Conservation (phyloP, 1,139 yeast genomes). For the Debaryomyces nepalensis region DNA sequence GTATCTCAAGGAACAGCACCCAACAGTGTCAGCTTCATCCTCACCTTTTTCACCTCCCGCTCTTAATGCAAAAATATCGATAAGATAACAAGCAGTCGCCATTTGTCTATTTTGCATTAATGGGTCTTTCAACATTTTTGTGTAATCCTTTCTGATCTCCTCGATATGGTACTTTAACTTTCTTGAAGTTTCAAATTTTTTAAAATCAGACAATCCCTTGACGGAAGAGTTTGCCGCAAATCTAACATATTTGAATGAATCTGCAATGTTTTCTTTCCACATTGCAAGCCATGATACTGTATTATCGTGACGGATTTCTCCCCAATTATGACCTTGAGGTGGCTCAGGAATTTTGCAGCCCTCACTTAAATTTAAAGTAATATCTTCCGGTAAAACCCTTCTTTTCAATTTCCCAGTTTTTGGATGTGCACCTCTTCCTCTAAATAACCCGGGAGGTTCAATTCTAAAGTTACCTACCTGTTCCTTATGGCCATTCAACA, state of each 20-base stretch:
- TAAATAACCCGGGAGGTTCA: conserved; percentile 94
- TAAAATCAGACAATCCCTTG: conserved; percentile 89
- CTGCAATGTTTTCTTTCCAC: conserved; percentile 94
- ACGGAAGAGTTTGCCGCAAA: conserved; percentile 90
- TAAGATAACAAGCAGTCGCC: conserved; percentile 91
- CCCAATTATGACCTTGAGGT: conserved; percentile 91
- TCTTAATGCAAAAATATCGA: conserved; percentile 94
- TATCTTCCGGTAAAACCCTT: conserved; percentile 87
- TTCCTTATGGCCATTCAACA: conserved; percentile 85
- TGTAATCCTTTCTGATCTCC: conserved; percentile 76
- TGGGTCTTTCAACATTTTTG: conserved; percentile 67
- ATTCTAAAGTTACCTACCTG: conserved; percentile 92
- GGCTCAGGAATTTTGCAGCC: conserved; percentile 77
- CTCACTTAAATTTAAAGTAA: conserved; percentile 79
- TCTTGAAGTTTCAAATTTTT: conserved; percentile 92
- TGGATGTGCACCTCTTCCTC: conserved; percentile 98
- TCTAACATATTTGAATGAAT: conserved; percentile 82
- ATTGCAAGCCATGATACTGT: conserved; percentile 95
- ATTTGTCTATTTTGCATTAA: conserved; percentile 88
- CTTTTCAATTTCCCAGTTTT: conserved; percentile 87
- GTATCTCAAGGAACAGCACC: conserved; percentile 90
- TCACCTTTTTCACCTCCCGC: conserved; percentile 98
- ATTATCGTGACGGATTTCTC: conserved; percentile 83
- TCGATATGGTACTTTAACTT: conserved; percentile 76
- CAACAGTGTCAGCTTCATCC: conserved; percentile 98